A percentile compares a stretch with the other conserved stretches of the same genome.
Conservation (phyloP, 176 grass and related monocot species). For the Pontederia crassipes region DNA sequence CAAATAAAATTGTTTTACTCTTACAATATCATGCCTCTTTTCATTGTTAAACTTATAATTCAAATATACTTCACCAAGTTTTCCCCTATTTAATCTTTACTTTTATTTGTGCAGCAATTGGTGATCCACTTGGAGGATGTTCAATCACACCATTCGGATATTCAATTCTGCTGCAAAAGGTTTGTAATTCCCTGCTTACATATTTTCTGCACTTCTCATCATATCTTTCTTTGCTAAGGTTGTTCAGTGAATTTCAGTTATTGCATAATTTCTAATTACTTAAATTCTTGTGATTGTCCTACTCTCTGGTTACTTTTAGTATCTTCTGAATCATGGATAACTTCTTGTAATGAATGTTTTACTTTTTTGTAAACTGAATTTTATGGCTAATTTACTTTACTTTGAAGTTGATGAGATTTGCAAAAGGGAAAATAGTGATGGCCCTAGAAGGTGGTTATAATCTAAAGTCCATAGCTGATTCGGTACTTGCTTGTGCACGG, state of each 20-base stretch:
- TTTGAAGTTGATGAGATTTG: slow-evolving; percentile 65
- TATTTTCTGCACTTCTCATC: slow-evolving; percentile 3
- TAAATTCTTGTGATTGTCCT: no score
- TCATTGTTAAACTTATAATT: no score
- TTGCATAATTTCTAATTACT: no score
- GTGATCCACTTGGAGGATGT: slow-evolving; percentile 93
- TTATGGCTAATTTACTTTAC: slow-evolving; percentile 18
- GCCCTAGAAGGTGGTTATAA: slow-evolving; percentile 94
- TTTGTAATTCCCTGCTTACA: slow-evolving; percentile 20
- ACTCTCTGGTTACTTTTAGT: no score
- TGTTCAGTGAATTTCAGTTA: no score
- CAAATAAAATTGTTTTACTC: no score
- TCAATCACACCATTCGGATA: slow-evolving; percentile 88
- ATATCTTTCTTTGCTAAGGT: not conserved
- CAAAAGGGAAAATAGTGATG: slow-evolving; percentile 91
- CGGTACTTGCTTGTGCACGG: slow-evolving; percentile 67
- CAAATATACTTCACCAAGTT: no score
- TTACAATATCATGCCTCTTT: no score
- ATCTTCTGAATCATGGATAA: no score
- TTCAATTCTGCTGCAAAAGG: slow-evolving; percentile 74
- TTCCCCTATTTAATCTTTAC: not conserved
- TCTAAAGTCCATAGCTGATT: slow-evolving; percentile 80
- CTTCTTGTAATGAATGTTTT: not conserved
- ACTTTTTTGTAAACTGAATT: not conserved
- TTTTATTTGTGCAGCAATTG: slow-evolving; percentile 36